phyloP scores from a whole-genome alignment of 1,139 yeast genomes.

The Sugiyamaella pinicola region DNA sequence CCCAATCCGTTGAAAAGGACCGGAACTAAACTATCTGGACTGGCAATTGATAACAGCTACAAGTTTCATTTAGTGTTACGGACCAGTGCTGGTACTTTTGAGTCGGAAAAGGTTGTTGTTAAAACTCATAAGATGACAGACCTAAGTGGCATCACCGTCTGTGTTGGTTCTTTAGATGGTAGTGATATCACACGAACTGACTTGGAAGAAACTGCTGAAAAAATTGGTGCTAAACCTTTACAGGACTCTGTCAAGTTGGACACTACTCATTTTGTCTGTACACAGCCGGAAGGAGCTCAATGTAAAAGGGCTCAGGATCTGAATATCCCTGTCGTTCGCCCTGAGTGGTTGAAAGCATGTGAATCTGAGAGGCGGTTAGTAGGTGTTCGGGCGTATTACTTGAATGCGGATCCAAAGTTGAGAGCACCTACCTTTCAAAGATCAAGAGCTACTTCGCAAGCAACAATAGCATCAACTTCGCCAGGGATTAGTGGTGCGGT shows the following conservation, averaged over 20 bases:
- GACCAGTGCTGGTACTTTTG: constrained; percentile 85
- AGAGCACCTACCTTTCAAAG: constrained; percentile 41
- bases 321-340: constrained; percentile 92
- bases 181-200: constrained; percentile 59
- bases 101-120: constrained; percentile 67
- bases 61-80: constrained; percentile 77
- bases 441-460: constrained; percentile 36
- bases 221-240: constrained; percentile 83
- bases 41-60: constrained; percentile 83
- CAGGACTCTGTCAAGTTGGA: constrained; percentile 78
- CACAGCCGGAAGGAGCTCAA: constrained; percentile 65
- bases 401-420: constrained; percentile 46
- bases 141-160: constrained; percentile 86
- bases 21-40: constrained; percentile 86
- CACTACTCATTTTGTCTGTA: constrained; percentile 91
- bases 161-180: constrained; percentile 74
- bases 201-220: constrained; percentile 60
- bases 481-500: too few species aligned
- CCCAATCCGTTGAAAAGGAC: constrained; percentile 81
- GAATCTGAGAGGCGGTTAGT: constrained; percentile 85
- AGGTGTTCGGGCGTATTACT: constrained; percentile 74
- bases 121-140: constrained; percentile 97
- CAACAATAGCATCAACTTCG: constrained; percentile 27
- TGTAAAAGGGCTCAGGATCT: constrained; percentile 77
- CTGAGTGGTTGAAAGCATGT: constrained; percentile 97